Evolutionary conservation across 192 early-diverging fungal species (phyloP).

Genomic region (Lunasporangiospora selenospora): DNA sequence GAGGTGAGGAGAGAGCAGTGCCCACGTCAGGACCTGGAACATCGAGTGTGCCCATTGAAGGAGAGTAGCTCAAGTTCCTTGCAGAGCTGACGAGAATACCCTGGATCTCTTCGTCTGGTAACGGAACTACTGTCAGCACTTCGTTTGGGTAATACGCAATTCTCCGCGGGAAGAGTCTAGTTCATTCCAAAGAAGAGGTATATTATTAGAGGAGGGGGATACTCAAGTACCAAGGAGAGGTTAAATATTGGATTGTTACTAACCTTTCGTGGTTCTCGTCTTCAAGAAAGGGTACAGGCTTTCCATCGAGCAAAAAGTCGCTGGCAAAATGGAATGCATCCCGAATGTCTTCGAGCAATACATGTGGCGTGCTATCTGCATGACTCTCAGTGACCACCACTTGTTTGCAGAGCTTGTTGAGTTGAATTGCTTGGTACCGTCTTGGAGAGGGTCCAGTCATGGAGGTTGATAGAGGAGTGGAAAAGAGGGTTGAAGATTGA

Average conservation of each 20-base stretch:
- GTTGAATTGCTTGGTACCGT: slow-evolving; percentile 8
- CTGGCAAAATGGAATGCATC: slow-evolving; percentile 27
- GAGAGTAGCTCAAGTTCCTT: too few species aligned
- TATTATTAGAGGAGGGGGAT: background rate
- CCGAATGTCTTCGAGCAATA: slow-evolving; percentile 29
- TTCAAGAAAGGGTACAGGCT: slow-evolving; percentile 26
- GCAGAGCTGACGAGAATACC: background rate
- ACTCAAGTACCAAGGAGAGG: background rate
- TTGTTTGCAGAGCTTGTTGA: slow-evolving; percentile 11
- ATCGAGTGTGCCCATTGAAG: too few species aligned
- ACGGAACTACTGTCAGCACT: slow-evolving; percentile 14
- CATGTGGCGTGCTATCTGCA: slow-evolving; percentile 4
- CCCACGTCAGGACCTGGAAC: too few species aligned
- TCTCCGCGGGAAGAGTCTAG: slow-evolving; percentile 21
- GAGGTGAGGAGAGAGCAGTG: too few species aligned
- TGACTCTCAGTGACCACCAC: slow-evolving; percentile 1
- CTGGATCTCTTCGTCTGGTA: background rate
- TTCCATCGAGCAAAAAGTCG: slow-evolving; percentile 15
- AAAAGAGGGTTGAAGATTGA: background rate
- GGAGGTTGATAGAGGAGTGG: too few species aligned
- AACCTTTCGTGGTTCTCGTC: slow-evolving; percentile 13
- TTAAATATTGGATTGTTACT: background rate
- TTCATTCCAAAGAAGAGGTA: background rate
- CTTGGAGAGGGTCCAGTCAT: background rate
- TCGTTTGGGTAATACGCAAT: slow-evolving; percentile 24